Evolutionary conservation across 257 asterid species (phyloP).

Genomic region (Lavandula angustifolia): DNA sequence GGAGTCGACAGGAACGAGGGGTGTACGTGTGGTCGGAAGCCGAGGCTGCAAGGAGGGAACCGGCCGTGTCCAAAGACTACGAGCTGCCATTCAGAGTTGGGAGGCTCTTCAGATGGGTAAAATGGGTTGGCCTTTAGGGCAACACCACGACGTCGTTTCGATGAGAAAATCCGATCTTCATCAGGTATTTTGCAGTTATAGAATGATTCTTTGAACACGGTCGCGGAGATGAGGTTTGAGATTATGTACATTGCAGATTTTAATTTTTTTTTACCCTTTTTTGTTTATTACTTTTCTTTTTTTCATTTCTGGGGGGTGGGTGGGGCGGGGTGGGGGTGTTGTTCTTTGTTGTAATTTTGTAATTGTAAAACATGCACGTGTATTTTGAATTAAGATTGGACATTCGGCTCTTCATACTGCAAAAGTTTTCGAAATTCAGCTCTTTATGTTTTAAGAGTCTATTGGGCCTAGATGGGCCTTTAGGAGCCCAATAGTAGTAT

Average conservation of each 20-base stretch:
- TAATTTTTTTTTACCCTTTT: not conserved
- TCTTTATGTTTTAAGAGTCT: no score
- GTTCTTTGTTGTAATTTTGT: slow-evolving; percentile 35
- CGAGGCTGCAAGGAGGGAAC: slow-evolving; percentile 91
- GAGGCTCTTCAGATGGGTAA: slow-evolving; percentile 87
- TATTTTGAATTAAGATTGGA: slow-evolving; percentile 31
- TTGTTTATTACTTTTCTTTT: not conserved
- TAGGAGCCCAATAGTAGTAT: no score
- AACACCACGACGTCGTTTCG: no score
- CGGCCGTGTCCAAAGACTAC: slow-evolving; percentile 81
- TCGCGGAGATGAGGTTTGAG: slow-evolving; percentile 33
- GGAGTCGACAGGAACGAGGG: slow-evolving; percentile 90
- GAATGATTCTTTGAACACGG: slow-evolving; percentile 30
- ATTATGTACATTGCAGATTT: slow-evolving; percentile 43
- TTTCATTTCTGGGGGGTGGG: no score
- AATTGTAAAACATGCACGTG: slow-evolving; percentile 42
- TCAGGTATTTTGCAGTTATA: slow-evolving; percentile 23
- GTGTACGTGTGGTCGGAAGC: slow-evolving; percentile 88
- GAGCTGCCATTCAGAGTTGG: slow-evolving; percentile 86
- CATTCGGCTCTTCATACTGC: slow-evolving; percentile 23
- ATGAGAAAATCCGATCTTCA: not conserved
- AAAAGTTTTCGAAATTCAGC: not conserved
- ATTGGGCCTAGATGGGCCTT: no score
- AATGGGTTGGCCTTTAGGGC: slow-evolving; percentile 85
- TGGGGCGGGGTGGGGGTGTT: not conserved